A percentile compares a stretch with the other conserved stretches of the same genome.
These are phyloP conservation scores for Rehmannia glutinosa DNA, from an alignment of 257 asterid genomes.

Conservation along the genomic window DNA sequence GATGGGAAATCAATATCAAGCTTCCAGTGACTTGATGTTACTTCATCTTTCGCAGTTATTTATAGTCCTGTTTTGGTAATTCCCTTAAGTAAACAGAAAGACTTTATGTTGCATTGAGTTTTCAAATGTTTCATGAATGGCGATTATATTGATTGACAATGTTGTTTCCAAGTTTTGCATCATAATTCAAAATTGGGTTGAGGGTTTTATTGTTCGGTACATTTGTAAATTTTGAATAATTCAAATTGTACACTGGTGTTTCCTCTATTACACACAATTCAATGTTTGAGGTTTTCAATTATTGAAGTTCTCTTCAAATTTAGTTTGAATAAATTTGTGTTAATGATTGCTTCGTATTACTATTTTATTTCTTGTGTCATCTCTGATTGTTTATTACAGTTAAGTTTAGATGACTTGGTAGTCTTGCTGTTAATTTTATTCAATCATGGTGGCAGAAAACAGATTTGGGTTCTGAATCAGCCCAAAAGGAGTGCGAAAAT, in stretches of 20 bases:
- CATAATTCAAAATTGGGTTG: not conserved
- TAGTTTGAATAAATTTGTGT: not conserved
- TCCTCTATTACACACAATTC: not conserved
- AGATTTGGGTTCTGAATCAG: constrained; percentile 35
- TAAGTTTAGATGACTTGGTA: constrained; percentile 6
- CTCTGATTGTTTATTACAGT: constrained; percentile 8
- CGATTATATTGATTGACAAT: not conserved
- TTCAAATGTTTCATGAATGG: constrained; percentile 1
- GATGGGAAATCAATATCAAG: constrained; percentile 22
- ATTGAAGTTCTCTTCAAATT: not conserved
- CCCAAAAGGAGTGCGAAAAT: constrained; percentile 29
- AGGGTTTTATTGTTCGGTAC: not conserved
- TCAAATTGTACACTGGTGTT: too few relatives aligned
- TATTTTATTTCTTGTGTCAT: constrained; percentile 13
- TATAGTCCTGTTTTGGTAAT: not conserved
- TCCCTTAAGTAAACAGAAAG: not conserved
- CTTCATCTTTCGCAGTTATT: constrained; percentile 26
- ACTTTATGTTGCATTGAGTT: not conserved
- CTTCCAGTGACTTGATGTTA: constrained; percentile 30
- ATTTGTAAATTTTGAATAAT: constrained; percentile 8
- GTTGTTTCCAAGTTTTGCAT: constrained; percentile 7
- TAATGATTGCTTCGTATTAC: not conserved
- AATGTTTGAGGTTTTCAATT: not conserved
- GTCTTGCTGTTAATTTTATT: constrained; percentile 15
- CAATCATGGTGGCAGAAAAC: constrained; percentile 37